Percentiles rank a stretch among this genome's conserved stretches.
These are phyloP conservation scores for Colletotrichum costaricense DNA, from an alignment of 2,329 filamentous ascomycete genomes.

Conservation along the genomic window DNA sequence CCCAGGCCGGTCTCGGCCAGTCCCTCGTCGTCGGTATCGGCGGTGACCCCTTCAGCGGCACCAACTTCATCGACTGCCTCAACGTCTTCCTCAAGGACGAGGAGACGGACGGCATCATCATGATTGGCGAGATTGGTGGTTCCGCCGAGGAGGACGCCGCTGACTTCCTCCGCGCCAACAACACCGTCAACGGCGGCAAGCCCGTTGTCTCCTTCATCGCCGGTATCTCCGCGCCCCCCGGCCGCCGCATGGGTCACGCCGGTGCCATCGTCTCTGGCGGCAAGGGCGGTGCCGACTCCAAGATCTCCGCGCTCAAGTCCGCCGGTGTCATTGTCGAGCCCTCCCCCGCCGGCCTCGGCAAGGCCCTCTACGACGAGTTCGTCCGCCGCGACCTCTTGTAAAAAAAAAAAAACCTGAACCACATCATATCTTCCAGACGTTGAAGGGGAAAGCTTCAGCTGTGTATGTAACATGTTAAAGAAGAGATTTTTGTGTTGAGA, in stretches of 20 bases:
- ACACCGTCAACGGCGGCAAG: conserved; percentile 86
- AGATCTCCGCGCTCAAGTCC: conserved; percentile 93
- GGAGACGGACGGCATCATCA: conserved; percentile 99
- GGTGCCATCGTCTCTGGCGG: conserved; percentile 98
- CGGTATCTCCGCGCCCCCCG: conserved; percentile 96
- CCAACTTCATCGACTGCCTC: conserved; percentile 99
- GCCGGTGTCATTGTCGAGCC: conserved; percentile 97
- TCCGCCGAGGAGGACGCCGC: conserved; percentile 98
- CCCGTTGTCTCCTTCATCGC: conserved; percentile 98
- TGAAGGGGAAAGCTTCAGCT: conserved; percentile 26
- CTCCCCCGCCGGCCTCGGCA: conserved; percentile 91
- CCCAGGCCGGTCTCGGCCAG: conserved; percentile 94
- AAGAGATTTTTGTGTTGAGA: conserved; percentile 29
- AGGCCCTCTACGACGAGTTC: conserved; percentile 94
- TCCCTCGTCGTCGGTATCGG: conserved; percentile 98
- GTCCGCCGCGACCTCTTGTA: conserved; percentile 96
- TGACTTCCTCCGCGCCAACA: conserved; percentile 93
- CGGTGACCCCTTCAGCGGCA: conserved; percentile 97
- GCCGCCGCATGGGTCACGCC: conserved; percentile 97
- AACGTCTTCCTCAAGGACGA: conserved; percentile 95
- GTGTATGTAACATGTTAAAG: conserved; percentile 37
- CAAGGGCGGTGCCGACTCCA: conserved; percentile 97
- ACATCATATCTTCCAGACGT: not conserved
- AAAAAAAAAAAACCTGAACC: conserved; percentile 40
- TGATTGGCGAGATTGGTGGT: conserved; percentile 99